Conservation (phyloP, 2,329 filamentous ascomycete genomes). For the Paramyrothecium sp. region DNA sequence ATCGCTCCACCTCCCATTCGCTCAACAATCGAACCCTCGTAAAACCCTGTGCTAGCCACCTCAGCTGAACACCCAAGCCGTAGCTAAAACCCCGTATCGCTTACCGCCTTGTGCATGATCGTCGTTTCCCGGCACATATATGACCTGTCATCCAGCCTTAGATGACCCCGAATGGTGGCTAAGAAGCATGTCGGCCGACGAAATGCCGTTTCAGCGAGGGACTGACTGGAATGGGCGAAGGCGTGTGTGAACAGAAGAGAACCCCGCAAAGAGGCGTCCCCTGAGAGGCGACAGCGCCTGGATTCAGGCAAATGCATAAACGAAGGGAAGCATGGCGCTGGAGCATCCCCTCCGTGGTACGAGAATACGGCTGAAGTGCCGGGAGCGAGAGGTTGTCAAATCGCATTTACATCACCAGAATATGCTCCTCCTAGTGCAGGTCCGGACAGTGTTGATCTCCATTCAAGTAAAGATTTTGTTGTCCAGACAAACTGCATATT, state of each 20-base stretch:
- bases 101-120: background rate
- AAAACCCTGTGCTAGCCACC: background rate
- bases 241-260: background rate
- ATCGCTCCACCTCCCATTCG: background rate
- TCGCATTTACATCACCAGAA: background rate
- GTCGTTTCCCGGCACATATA: background rate
- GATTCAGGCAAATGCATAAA: background rate
- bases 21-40: background rate
- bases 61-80: background rate
- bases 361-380: background rate
- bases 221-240: background rate
- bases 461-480: too few relatives aligned
- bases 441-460: too few relatives aligned
- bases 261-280: background rate
- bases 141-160: background rate
- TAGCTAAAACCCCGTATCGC: background rate
- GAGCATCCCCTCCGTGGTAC: background rate
- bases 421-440: too few relatives aligned
- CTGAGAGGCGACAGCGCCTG: background rate
- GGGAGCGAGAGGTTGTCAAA: background rate
- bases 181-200: background rate
- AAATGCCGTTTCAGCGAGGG: background rate
- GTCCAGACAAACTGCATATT: too few relatives aligned
- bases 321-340: background rate
- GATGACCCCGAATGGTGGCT: background rate